Percentiles rank a stretch among this genome's conserved stretches.
Evolutionary conservation across 2,329 filamentous ascomycete species (phyloP).

Genomic region (Niveomyces coronatus): DNA sequence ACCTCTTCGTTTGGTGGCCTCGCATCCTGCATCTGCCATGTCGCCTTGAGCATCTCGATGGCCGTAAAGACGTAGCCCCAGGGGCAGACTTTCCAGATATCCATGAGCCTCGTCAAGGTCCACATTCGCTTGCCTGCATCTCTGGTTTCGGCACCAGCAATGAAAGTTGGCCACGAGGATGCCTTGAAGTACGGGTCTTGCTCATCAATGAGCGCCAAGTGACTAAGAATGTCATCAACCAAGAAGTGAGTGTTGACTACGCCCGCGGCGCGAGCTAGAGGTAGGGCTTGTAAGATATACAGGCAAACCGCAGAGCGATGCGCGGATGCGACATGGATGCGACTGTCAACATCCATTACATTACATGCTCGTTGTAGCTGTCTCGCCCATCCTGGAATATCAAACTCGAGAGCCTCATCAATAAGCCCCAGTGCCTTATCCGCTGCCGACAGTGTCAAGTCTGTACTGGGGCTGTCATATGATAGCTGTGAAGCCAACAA

Average conservation of each 20-base stretch:
- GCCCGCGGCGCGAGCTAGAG: conserved; percentile 25
- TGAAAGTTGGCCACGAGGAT: conserved; percentile 49
- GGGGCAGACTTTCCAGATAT: conserved; percentile 34
- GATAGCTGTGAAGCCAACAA: conserved; percentile 34
- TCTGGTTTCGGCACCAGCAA: conserved; percentile 45
- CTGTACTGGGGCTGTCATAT: conserved; percentile 23
- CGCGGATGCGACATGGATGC: conserved; percentile 33
- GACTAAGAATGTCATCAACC: conserved; percentile 38
- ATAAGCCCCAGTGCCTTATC: conserved; percentile 30
- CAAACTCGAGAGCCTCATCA: conserved; percentile 29
- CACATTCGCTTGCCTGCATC: conserved; percentile 36
- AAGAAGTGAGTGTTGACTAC: conserved; percentile 33
- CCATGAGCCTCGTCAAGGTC: conserved; percentile 38
- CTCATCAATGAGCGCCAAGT: conserved; percentile 37
- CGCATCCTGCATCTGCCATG: conserved; percentile 34
- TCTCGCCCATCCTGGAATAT: conserved; percentile 32
- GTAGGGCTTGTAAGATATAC: conserved; percentile 35
- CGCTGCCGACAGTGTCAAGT: conserved; percentile 22
- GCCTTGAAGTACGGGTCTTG: conserved; percentile 46
- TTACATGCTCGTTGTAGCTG: conserved; percentile 25
- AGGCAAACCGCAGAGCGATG: conserved; percentile 37
- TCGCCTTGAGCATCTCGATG: conserved; percentile 37
- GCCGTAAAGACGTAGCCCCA: conserved; percentile 42
- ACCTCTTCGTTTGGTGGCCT: conserved; percentile 13
- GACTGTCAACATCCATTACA: conserved; percentile 29